phyloP scores from a whole-genome alignment of 108 stramenopile genomes.

The Conticribra weissflogii region DNA sequence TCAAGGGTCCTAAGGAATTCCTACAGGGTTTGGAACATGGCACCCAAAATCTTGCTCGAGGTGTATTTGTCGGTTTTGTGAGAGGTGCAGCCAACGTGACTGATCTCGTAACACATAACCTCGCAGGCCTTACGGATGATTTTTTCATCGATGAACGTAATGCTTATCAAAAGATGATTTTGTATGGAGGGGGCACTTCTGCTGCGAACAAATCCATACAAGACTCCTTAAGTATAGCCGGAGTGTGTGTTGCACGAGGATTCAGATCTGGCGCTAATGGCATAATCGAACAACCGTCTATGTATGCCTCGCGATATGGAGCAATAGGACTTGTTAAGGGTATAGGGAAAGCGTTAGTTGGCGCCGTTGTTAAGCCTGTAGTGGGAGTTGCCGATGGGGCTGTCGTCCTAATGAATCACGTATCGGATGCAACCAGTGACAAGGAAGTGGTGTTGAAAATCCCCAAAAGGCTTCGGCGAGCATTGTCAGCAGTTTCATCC shows the following conservation, averaged over 20 bases:
- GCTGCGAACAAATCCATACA: slow-evolving; percentile 51
- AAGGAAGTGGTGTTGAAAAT: slow-evolving; percentile 59
- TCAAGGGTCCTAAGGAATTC: slow-evolving; percentile 65
- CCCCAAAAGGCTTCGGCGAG: slow-evolving; percentile 64
- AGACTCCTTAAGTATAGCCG: slow-evolving; percentile 69
- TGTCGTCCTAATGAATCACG: slow-evolving; percentile 82
- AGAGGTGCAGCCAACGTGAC: slow-evolving; percentile 80
- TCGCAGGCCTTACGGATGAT: slow-evolving; percentile 77
- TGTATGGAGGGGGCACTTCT: slow-evolving; percentile 58
- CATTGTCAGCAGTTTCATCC: slow-evolving; percentile 58
- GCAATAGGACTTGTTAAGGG: slow-evolving; percentile 79
- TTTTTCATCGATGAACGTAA: slow-evolving; percentile 79
- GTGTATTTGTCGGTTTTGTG: slow-evolving; percentile 81
- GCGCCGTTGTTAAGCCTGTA: slow-evolving; percentile 79
- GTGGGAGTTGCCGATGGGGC: slow-evolving; percentile 86
- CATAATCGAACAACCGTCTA: slow-evolving; percentile 72
- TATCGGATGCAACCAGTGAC: slow-evolving; percentile 77
- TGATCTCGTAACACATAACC: slow-evolving; percentile 71
- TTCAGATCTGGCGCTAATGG: slow-evolving; percentile 73
- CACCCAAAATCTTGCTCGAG: slow-evolving; percentile 74
- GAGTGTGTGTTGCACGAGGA: slow-evolving; percentile 67
- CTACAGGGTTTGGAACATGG: slow-evolving; percentile 81
- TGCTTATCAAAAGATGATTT: slow-evolving; percentile 71
- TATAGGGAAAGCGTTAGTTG: slow-evolving; percentile 73
- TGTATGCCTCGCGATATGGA: slow-evolving; percentile 76